Conservation (phyloP, 2,329 filamentous ascomycete species). For the Aspergillus clavatus region DNA sequence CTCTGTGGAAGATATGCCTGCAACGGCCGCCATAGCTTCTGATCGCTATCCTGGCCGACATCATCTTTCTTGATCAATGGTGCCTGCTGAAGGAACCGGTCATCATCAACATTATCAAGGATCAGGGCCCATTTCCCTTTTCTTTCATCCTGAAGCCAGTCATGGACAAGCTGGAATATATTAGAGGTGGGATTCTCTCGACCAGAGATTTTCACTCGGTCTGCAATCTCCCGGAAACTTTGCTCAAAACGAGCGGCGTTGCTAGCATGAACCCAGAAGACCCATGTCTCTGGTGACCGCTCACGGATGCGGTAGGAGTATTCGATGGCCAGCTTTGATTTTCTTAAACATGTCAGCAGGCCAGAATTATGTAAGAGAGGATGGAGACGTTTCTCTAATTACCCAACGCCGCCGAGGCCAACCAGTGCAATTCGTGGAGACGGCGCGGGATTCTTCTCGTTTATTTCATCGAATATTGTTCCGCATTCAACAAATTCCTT, state of each 20-base stretch:
- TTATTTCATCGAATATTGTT: slow-evolving; percentile 20
- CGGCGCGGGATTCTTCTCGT: slow-evolving; percentile 13
- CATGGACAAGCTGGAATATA: slow-evolving; percentile 25
- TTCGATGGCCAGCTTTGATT: slow-evolving; percentile 37
- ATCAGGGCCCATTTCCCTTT: slow-evolving; percentile 22
- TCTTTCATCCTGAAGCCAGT: slow-evolving; percentile 17
- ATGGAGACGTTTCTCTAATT: too few species aligned
- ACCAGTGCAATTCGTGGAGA: slow-evolving; percentile 14
- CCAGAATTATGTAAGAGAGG: too few species aligned
- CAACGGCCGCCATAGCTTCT: slow-evolving; percentile 1
- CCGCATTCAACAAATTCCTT: slow-evolving; percentile 18
- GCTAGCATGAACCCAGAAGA: slow-evolving; percentile 39
- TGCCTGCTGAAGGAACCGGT: slow-evolving; percentile 8
- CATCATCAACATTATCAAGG: slow-evolving; percentile 25
- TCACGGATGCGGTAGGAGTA: slow-evolving; percentile 30
- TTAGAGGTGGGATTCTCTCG: slow-evolving; percentile 28
- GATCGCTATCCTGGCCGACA: background rate
- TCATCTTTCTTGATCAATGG: background rate
- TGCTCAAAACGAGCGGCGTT: slow-evolving; percentile 32
- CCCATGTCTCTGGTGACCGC: slow-evolving; percentile 22
- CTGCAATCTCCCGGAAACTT: slow-evolving; percentile 33
- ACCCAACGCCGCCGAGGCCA: slow-evolving; percentile 16
- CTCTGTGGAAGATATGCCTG: slow-evolving; percentile 16
- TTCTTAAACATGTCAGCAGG: slow-evolving; percentile 21
- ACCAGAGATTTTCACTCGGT: slow-evolving; percentile 25